A percentile compares a stretch with the other conserved stretches of the same genome.
These are phyloP conservation scores for Paramecium biaurelia DNA, from an alignment of 73 alveolate genomes.

Conservation along the genomic window DNA sequence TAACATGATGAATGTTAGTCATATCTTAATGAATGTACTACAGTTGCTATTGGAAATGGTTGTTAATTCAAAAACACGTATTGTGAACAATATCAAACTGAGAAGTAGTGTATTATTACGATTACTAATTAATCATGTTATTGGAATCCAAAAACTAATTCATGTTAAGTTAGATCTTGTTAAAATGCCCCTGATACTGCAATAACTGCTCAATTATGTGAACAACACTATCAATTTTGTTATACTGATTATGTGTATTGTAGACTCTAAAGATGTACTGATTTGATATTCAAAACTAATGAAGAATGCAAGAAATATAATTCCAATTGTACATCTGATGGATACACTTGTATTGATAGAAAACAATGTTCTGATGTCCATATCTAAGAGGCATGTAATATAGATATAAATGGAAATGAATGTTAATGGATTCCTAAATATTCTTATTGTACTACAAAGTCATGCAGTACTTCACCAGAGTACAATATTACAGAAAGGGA, in stretches of 20 bases:
- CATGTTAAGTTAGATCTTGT: background rate
- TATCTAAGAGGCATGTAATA: background rate
- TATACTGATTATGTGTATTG: background rate
- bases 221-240: background rate
- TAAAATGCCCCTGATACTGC: background rate
- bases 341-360: background rate
- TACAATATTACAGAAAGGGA: background rate
- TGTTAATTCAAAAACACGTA: background rate
- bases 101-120: background rate
- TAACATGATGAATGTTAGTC: background rate
- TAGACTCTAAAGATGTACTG: background rate
- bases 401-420: background rate
- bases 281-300: background rate
- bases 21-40: background rate
- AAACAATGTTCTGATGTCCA: background rate
- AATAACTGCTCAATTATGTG: background rate
- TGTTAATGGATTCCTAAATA: background rate
- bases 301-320: background rate
- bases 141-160: constrained; percentile 7
- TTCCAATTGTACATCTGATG: constrained; percentile 26
- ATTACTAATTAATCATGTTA: background rate
- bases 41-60: background rate
- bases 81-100: background rate
- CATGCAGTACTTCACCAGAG: background rate
- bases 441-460: background rate